phyloP scores from a whole-genome alignment of 176 grass and related monocot species.

The Phyllostachys edulis region DNA sequence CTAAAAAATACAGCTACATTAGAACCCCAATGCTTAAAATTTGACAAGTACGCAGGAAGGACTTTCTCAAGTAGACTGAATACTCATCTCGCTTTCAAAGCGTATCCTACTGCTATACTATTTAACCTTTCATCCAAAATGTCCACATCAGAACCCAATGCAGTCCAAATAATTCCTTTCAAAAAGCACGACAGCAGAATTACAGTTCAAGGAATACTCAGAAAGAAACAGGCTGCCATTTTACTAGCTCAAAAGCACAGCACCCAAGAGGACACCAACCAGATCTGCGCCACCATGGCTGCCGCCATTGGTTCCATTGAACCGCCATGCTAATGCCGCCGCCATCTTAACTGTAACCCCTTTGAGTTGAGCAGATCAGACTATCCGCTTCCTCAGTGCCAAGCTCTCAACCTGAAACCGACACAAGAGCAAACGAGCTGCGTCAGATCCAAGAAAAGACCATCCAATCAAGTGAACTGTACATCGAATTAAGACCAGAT shows the following conservation, averaged over 20 bases:
- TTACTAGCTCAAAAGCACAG: constrained; percentile 25
- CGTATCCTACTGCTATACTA: constrained; percentile 11
- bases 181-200: constrained; percentile 7
- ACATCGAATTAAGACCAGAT: background rate
- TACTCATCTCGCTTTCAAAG: constrained; percentile 22
- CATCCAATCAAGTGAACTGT: background rate
- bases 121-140: constrained; percentile 20
- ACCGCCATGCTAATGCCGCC: constrained; percentile 77
- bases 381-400: constrained; percentile 20
- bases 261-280: constrained; percentile 45
- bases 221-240: constrained; percentile 19
- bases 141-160: background rate
- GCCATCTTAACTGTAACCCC: constrained; percentile 54
- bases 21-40: background rate
- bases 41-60: background rate
- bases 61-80: background rate
- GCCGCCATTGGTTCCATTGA: constrained; percentile 68
- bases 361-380: constrained; percentile 30
- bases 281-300: constrained; percentile 75
- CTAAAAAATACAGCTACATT: background rate
- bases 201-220: background rate
- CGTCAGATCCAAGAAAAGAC: constrained; percentile 36
- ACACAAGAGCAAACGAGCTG: background rate
- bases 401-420: constrained; percentile 51
- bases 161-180: background rate